Percentiles rank a stretch among this genome's conserved stretches.
Evolutionary conservation across 805 yeast genomes (phyloP).

Genomic region (Tanozyma kutaoensis): DNA sequence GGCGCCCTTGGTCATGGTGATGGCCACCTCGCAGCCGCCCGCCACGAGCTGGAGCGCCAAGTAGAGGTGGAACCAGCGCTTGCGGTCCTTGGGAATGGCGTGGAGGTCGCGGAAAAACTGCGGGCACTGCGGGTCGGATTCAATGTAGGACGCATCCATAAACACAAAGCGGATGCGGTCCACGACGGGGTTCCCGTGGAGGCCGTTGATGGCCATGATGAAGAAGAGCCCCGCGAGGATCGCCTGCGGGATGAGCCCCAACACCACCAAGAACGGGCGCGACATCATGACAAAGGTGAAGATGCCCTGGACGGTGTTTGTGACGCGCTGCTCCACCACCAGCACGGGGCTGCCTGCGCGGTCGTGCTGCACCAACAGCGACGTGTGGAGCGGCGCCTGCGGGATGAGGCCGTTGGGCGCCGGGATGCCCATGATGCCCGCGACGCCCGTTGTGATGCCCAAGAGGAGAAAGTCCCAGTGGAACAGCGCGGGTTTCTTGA

Average conservation of each 20-base stretch:
- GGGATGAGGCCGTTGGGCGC: constrained; percentile 96
- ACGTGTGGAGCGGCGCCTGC: constrained; percentile 91
- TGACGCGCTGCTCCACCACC: constrained; percentile 83
- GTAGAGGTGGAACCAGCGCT: constrained; percentile 42
- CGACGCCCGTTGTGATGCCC: constrained; percentile 76
- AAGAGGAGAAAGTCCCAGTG: constrained; percentile 85
- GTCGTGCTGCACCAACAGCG: constrained; percentile 50
- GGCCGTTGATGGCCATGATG: constrained; percentile 81
- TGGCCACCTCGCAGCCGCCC: constrained; percentile 69
- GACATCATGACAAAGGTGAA: constrained; percentile 81
- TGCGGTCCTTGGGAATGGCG: constrained; percentile 10
- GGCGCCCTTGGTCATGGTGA: constrained; percentile 80
- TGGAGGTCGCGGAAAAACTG: constrained; percentile 18
- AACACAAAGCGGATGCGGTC: constrained; percentile 49
- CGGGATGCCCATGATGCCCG: constrained; percentile 85
- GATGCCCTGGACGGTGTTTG: constrained; percentile 77
- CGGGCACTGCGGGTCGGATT: constrained; percentile 22
- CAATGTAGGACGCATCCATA: constrained; percentile 33
- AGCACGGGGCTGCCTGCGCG: constrained; percentile 24
- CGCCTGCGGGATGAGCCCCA: constrained; percentile 84
- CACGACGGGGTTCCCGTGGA: constrained; percentile 53
- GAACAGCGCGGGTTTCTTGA: constrained; percentile 77
- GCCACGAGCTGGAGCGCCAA: constrained; percentile 49
- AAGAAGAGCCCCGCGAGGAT: constrained; percentile 87
- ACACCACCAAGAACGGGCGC: constrained; percentile 68